Percentiles rank a stretch among this genome's conserved stretches.
These are phyloP conservation scores for Plectosphaerella cucumerina DNA, from an alignment of 2,329 filamentous ascomycete species.

Conservation along the genomic window DNA sequence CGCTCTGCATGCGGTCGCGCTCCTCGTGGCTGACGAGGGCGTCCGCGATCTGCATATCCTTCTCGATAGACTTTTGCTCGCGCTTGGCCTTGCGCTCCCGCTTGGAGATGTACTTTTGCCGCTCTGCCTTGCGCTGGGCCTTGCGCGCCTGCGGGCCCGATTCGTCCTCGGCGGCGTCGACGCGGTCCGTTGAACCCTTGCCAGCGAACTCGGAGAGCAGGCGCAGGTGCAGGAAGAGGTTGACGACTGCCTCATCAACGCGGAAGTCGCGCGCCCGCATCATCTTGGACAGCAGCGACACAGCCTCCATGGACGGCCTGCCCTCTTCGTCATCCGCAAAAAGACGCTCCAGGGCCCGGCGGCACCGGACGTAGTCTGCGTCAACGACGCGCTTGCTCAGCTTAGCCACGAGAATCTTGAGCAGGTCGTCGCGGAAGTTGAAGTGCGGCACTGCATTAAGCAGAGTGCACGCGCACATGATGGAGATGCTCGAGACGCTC, in stretches of 20 bases:
- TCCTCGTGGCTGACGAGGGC: constrained; percentile 90
- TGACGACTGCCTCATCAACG: constrained; percentile 80
- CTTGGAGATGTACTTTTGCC: constrained; percentile 86
- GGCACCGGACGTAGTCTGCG: constrained; percentile 71
- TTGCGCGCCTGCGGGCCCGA: constrained; percentile 13
- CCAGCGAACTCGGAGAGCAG: constrained; percentile 82
- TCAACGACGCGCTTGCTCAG: constrained; percentile 70
- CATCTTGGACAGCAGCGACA: constrained; percentile 85
- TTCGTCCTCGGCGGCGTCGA: constrained; percentile 49
- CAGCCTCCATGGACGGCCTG: constrained; percentile 79
- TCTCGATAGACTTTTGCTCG: constrained; percentile 82
- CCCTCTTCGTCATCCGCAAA: constrained; percentile 90
- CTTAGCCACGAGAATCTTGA: constrained; percentile 83
- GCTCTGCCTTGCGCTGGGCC: constrained; percentile 63
- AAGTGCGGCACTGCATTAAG: constrained; percentile 86
- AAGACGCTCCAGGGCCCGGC: constrained; percentile 72
- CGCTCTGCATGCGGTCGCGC: constrained; percentile 87
- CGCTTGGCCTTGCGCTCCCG: constrained; percentile 76
- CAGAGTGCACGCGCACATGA: constrained; percentile 80
- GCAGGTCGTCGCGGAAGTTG: constrained; percentile 85
- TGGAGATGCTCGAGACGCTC: constrained; percentile 67
- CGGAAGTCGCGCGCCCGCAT: constrained; percentile 83
- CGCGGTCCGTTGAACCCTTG: constrained; percentile 73
- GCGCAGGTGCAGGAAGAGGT: constrained; percentile 86
- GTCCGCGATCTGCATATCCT: constrained; percentile 90